Conservation (phyloP, 768 basidiomycete genomes). For the Russula sp. region DNA sequence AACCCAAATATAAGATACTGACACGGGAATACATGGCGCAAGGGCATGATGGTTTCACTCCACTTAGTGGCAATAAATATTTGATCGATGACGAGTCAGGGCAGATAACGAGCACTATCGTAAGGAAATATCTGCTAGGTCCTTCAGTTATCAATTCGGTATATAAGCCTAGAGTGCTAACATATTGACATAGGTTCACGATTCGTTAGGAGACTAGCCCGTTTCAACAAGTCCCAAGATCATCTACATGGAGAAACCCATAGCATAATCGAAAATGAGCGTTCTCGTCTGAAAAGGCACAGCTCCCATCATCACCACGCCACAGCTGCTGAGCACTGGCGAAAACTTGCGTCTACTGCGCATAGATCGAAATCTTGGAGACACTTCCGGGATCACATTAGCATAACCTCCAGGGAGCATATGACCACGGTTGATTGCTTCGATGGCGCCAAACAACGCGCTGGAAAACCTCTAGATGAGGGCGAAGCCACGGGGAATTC, state of each 20-base stretch:
- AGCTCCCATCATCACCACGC: constrained; percentile 28
- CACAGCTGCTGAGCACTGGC: constrained; percentile 46
- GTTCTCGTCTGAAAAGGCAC: constrained; percentile 31
- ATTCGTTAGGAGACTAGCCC: constrained; percentile 65
- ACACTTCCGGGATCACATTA: constrained; percentile 59
- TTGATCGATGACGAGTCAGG: constrained; percentile 85
- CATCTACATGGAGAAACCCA: constrained; percentile 47
- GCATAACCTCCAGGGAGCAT: constrained; percentile 62
- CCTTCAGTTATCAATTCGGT: background rate
- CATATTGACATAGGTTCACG: constrained; percentile 52
- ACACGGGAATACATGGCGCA: constrained; percentile 85
- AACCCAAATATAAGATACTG: constrained; percentile 70
- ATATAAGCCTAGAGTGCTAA: constrained; percentile 5
- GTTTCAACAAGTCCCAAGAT: constrained; percentile 37
- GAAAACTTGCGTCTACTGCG: constrained; percentile 44
- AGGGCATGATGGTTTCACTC: constrained; percentile 78
- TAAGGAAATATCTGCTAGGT: constrained; percentile 85
- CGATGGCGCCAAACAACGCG: constrained; percentile 46
- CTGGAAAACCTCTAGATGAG: constrained; percentile 21
- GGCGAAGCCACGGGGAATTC: constrained; percentile 16
- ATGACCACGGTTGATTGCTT: constrained; percentile 77
- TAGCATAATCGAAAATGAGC: constrained; percentile 48
- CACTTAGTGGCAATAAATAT: constrained; percentile 61
- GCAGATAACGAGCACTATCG: constrained; percentile 70
- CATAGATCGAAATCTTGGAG: constrained; percentile 47